Base-by-base conservation (phyloP, 805 yeast species). In the Candida tallmaniae region DNA sequence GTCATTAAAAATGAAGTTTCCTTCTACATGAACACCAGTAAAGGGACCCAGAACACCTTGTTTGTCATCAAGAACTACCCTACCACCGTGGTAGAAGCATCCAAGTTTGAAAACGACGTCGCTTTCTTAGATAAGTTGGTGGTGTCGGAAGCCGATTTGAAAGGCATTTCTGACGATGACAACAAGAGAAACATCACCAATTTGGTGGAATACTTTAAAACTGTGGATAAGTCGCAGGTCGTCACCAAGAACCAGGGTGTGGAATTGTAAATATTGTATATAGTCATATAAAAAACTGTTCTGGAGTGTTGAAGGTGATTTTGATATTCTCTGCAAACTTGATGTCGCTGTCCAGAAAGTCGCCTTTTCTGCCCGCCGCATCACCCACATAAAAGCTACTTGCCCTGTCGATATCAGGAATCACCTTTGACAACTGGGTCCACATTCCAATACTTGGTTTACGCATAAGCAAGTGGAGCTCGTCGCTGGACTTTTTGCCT, bases 401-500 rank as follows among this genome's bases (percentile, higher is more conserved):
- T 0, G 51, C 58, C 31, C 52, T 32, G 46, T 77, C 78, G 2
- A 78, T 45, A 18, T 40, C 13, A 34, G 35, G 25, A 10, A 76
- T 40, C 45, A 73, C 79, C 11, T 54, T 46, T 5, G 47, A 39
- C 22, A 83, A 62, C 32, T 67, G 71, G 1, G 68, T 55, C 79
- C 84, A 83, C 95, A 89, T 83, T 0, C 96, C 97, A 1, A 48
- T 52, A 4, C 61, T 60, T 0, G 98, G 98, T 51, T 90, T 90
- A 32, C 97, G 62, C 65, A 70, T 73, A 3, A 36, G 32, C 0
- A 21, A 46, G 45, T 70, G 76, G 3, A 49, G 36, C 17, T 51
- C 58, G 7, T 54, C 63, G 0, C 56, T 28, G 2, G 44, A 37
- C 14, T 49, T 51, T 3, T 39, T 41, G 4, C 40, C 45, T 32